A percentile compares a stretch with the other conserved stretches of the same genome.
Evolutionary conservation across 2,329 filamentous ascomycete genomes (phyloP).

Genomic region (Uncinocarpus reesii): DNA sequence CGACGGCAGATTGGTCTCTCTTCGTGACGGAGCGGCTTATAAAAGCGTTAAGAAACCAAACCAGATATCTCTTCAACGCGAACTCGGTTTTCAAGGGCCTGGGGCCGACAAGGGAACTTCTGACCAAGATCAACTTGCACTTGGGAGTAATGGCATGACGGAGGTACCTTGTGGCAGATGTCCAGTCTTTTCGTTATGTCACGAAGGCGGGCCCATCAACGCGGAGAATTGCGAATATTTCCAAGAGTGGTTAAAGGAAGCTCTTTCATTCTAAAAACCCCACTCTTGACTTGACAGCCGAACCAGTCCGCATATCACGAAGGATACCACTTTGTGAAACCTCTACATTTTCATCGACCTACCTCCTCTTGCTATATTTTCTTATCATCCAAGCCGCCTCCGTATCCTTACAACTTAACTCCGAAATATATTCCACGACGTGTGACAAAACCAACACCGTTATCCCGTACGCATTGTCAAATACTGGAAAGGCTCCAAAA

Average conservation of each 20-base stretch:
- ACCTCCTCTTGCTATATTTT: no score
- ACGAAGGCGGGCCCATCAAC: slow-evolving; percentile 80
- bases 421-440: no score
- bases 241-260: slow-evolving; percentile 60
- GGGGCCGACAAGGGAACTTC: slow-evolving; percentile 26
- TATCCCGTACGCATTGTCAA: neutral
- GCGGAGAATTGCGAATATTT: slow-evolving; percentile 89
- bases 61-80: slow-evolving; percentile 25
- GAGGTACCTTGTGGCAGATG: slow-evolving; percentile 86
- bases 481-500: neutral
- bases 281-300: no score
- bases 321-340: no score
- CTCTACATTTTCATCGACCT: no score
- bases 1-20: slow-evolving; percentile 68
- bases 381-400: no score
- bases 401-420: no score
- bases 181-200: slow-evolving; percentile 86
- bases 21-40: slow-evolving; percentile 44
- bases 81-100: slow-evolving; percentile 26
- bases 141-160: slow-evolving; percentile 63
- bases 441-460: no score
- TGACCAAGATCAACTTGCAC: slow-evolving; percentile 30
- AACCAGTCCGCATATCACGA: no score
- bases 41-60: slow-evolving; percentile 35
- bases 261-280: slow-evolving; percentile 29